These are phyloP conservation scores for Sporothrix humicola DNA, from an alignment of 2,329 filamentous ascomycete species.

Conservation along the genomic window DNA sequence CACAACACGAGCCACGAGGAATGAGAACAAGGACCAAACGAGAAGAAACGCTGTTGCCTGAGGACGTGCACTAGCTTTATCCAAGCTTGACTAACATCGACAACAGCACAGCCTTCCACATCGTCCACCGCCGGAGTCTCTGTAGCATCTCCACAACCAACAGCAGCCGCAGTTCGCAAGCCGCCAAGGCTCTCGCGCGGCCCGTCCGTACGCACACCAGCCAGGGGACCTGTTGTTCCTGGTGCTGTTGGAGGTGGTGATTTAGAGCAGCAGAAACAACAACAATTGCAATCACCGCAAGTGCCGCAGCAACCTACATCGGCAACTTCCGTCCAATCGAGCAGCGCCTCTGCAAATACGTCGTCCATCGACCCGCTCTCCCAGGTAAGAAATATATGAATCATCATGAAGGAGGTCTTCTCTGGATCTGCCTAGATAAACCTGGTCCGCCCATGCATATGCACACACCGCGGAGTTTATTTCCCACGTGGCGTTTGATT, in stretches of 20 bases:
- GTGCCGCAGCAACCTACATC: constrained; percentile 20
- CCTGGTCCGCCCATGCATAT: not conserved
- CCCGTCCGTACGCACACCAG: not conserved
- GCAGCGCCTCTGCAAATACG: constrained; percentile 33
- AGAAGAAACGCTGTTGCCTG: constrained; percentile 18
- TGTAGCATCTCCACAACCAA: not conserved
- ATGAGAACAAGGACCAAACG: too few relatives aligned
- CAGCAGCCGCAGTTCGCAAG: constrained; percentile 19
- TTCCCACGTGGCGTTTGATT: not conserved
- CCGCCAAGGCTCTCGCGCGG: constrained; percentile 26
- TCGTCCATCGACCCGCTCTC: constrained; percentile 44
- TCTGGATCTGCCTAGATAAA: not conserved
- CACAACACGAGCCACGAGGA: not conserved
- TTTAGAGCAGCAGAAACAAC: not conserved
- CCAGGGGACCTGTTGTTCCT: not conserved
- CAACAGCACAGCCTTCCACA: constrained; percentile 25
- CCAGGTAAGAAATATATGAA: constrained; percentile 38
- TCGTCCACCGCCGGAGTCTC: constrained; percentile 5
- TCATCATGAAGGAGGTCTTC: not conserved
- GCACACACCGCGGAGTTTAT: not conserved
- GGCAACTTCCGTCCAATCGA: constrained; percentile 30
- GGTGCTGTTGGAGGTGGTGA: not conserved
- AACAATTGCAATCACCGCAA: not conserved
- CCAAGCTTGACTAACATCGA: not conserved
- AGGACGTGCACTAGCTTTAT: not conserved